These are phyloP conservation scores for Bruguiera hainesii DNA, from an alignment of 441 rosid species.

Conservation along the genomic window DNA sequence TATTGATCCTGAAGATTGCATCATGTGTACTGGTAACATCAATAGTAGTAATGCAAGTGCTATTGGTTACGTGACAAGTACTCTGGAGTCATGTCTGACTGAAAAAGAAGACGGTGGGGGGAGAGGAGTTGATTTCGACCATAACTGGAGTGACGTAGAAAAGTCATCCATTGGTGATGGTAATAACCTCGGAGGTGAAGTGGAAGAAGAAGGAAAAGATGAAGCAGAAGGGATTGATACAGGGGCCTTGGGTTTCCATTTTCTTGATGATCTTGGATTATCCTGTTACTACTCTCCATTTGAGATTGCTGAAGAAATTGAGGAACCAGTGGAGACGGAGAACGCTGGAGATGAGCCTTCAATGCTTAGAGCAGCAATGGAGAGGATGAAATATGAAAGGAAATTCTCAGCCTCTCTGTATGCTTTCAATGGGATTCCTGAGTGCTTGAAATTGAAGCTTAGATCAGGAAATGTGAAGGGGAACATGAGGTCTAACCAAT, in stretches of 20 bases:
- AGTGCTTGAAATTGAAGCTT: constrained; percentile 48
- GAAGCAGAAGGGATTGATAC: constrained; percentile 20
- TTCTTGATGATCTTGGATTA: constrained; percentile 37
- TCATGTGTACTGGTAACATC: constrained; percentile 1
- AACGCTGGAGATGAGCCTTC: constrained; percentile 40
- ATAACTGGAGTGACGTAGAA: constrained; percentile 25
- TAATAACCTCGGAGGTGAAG: constrained; percentile 14
- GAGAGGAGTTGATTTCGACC: constrained; percentile 20
- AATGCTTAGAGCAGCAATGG: constrained; percentile 42
- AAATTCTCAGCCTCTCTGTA: constrained; percentile 63
- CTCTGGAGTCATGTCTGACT: constrained; percentile 36
- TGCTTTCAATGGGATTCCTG: constrained; percentile 57
- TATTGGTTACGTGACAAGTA: constrained; percentile 22
- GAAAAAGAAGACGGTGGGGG: constrained; percentile 29
- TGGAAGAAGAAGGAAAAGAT: constrained; percentile 8
- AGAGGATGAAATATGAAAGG: constrained; percentile 57
- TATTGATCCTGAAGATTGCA: constrained; percentile 37
- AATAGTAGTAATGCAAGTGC: not conserved
- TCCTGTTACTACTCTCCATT: constrained; percentile 46
- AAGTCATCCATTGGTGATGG: constrained; percentile 24
- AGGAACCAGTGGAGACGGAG: constrained; percentile 35
- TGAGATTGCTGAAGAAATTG: constrained; percentile 53
- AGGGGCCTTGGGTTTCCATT: constrained; percentile 37
- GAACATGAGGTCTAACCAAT: constrained; percentile 28
- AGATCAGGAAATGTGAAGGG: constrained; percentile 25